Conservation (phyloP, 441 rosid genomes). For the Metrosideros polymorpha region DNA sequence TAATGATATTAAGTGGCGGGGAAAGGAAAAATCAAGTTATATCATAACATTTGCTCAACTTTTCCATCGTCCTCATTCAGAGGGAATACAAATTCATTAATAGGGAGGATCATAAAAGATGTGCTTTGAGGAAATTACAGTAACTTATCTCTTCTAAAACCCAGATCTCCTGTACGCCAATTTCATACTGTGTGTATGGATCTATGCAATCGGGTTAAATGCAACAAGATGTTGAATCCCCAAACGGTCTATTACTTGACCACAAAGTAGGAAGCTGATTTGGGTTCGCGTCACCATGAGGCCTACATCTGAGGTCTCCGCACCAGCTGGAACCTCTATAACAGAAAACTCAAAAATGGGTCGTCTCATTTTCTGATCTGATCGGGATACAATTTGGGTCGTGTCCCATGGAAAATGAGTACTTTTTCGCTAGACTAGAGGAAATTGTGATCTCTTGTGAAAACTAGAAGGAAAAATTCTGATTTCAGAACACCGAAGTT, state of each 20-base stretch:
- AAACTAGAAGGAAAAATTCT: neutral
- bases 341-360: neutral
- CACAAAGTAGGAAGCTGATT: too few relatives aligned
- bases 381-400: neutral
- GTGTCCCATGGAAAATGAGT: neutral
- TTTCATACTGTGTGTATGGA: neutral
- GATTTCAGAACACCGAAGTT: neutral
- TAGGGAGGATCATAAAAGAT: neutral
- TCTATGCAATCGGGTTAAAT: too few relatives aligned
- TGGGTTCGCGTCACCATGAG: too few relatives aligned
- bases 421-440: neutral
- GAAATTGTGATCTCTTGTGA: neutral
- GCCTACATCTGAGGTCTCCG: neutral
- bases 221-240: too few relatives aligned
- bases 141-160: neutral
- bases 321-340: neutral
- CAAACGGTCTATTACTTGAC: too few relatives aligned
- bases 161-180: neutral
- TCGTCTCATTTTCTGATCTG: neutral
- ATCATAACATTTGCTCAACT: neutral
- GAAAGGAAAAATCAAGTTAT: neutral
- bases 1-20: neutral
- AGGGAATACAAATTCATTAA: neutral
- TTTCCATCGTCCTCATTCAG: neutral
- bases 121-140: neutral